A percentile compares a stretch with the other conserved stretches of the same genome.
Conservation (phyloP, 768 basidiomycete genomes). For the Agaricus blazei region DNA sequence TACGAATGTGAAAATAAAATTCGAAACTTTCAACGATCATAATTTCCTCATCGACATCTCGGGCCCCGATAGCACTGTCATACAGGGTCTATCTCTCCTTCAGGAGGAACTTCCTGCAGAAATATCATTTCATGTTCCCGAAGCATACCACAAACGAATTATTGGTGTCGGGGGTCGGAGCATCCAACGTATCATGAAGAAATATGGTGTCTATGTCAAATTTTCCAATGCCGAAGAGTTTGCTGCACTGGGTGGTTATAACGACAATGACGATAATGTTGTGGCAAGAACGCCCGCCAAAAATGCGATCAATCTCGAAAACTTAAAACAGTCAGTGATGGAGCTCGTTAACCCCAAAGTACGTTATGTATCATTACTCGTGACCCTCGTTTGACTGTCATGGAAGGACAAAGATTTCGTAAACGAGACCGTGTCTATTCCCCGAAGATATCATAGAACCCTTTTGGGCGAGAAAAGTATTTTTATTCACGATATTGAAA, state of each 20-base stretch:
- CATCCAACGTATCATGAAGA: slow-evolving; percentile 99
- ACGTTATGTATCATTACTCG: slow-evolving; percentile 14
- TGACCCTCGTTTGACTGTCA: slow-evolving; percentile 4
- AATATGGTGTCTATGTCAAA: slow-evolving; percentile 99
- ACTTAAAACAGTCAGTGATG: slow-evolving; percentile 95
- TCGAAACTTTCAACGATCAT: slow-evolving; percentile 96
- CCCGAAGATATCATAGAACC: slow-evolving; percentile 91
- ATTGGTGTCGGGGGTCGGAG: slow-evolving; percentile 97
- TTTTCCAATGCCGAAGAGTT: slow-evolving; percentile 98
- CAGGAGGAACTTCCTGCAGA: slow-evolving; percentile 99
- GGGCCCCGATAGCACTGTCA: slow-evolving; percentile 76
- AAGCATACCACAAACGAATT: slow-evolving; percentile 97
- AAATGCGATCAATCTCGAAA: slow-evolving; percentile 92
- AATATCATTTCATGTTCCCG: slow-evolving; percentile 97
- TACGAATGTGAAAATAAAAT: slow-evolving; percentile 96
- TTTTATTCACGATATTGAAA: slow-evolving; percentile 95
- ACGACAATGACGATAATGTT: slow-evolving; percentile 98
- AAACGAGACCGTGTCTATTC: slow-evolving; percentile 89
- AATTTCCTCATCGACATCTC: slow-evolving; percentile 93
- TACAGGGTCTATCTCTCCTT: slow-evolving; percentile 83
- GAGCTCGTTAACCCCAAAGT: slow-evolving; percentile 97
- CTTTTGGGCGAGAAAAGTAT: slow-evolving; percentile 94
- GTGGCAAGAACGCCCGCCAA: slow-evolving; percentile 97
- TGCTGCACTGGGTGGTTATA: slow-evolving; percentile 88
- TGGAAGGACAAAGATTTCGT: slow-evolving; percentile 93